Percentiles rank a stretch among this genome's conserved stretches.
phyloP scores from a whole-genome alignment of 805 yeast species.

The Candida dajiaensis region DNA sequence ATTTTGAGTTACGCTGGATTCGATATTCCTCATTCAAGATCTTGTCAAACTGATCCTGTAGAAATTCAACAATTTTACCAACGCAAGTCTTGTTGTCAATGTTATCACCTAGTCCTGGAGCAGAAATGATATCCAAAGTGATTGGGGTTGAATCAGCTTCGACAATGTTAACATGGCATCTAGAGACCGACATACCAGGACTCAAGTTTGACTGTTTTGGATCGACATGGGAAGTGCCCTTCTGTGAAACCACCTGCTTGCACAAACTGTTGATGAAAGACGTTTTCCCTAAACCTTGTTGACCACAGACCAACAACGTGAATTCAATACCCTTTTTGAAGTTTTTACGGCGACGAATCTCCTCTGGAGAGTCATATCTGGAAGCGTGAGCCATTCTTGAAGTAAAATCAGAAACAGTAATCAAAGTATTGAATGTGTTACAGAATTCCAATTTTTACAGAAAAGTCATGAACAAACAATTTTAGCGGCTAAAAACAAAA shows the following conservation, averaged over 20 bases:
- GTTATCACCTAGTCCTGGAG: conserved; percentile 78
- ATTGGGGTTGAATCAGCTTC: conserved; percentile 52
- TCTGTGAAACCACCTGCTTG: conserved; percentile 38
- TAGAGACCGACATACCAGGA: conserved; percentile 37
- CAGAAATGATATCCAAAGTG: conserved; percentile 53
- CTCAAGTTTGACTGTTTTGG: conserved; percentile 30
- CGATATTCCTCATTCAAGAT: conserved; percentile 71
- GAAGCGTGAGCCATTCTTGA: neutral
- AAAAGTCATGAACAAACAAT: too few relatives aligned
- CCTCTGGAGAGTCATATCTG: conserved; percentile 26
- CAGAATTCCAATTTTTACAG: too few relatives aligned
- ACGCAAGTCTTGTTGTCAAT: conserved; percentile 54
- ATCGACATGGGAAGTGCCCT: conserved; percentile 18
- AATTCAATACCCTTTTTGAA: conserved; percentile 58
- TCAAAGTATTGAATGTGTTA: neutral
- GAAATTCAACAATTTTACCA: conserved; percentile 46
- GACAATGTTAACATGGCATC: conserved; percentile 46
- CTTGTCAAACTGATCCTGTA: conserved; percentile 67
- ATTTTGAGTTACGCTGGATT: conserved; percentile 65
- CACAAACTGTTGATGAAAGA: conserved; percentile 68
- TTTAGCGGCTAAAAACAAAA: too few relatives aligned
- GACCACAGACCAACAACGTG: conserved; percentile 66
- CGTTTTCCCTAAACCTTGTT: conserved; percentile 68
- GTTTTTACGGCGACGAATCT: conserved; percentile 51
- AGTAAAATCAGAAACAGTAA: neutral